These are phyloP conservation scores for Macroventuria anomochaeta DNA, from an alignment of 2,329 filamentous ascomycete genomes.

Conservation along the genomic window DNA sequence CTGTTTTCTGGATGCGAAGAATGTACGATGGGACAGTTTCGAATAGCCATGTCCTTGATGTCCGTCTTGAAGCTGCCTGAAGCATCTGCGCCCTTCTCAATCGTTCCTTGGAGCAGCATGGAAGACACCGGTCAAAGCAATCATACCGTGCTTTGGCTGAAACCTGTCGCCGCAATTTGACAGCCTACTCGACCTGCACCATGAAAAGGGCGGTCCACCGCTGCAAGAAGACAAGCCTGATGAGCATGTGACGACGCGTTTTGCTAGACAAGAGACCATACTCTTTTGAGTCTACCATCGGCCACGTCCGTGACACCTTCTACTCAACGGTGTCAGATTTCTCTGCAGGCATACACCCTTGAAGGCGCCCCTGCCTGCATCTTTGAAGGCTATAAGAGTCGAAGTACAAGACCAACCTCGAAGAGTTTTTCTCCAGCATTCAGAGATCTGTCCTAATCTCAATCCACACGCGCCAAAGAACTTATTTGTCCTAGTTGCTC, in stretches of 20 bases:
- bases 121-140: not conserved
- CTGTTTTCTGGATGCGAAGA: too few species aligned
- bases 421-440: not conserved
- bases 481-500: not conserved
- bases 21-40: not conserved
- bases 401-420: not conserved
- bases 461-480: not conserved
- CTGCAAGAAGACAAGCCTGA: not conserved
- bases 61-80: too few species aligned
- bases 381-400: not conserved
- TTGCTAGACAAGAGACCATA: slow-evolving; percentile 13
- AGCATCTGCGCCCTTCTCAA: not conserved
- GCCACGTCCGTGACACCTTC: slow-evolving; percentile 1
- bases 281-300: slow-evolving; percentile 1
- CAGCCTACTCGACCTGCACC: not conserved
- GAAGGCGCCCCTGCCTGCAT: not conserved
- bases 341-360: not conserved
- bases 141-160: not conserved
- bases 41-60: not conserved
- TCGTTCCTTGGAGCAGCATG: not conserved
- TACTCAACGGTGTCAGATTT: slow-evolving; percentile 1
- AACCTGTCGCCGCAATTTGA: not conserved
- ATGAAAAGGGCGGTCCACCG: not conserved
- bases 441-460: not conserved
- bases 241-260: slow-evolving; percentile 14